Percentiles rank a stretch among this genome's conserved stretches.
These are phyloP conservation scores for Lecanoromycetidae sp. DNA, from an alignment of 2,329 filamentous ascomycete genomes.

Conservation along the genomic window DNA sequence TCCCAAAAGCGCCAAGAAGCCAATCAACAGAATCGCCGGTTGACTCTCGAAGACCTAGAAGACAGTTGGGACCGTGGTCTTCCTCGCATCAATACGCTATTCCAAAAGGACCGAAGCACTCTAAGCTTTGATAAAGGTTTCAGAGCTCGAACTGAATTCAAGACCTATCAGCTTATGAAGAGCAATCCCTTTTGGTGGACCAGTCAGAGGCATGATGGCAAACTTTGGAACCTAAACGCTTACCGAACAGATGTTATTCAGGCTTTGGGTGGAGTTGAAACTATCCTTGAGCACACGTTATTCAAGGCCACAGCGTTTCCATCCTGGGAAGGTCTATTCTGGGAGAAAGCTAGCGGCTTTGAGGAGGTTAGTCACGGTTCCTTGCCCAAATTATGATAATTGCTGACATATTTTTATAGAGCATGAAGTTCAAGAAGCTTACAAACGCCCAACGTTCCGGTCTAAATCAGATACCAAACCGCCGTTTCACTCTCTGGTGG, in stretches of 20 bases:
- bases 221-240: constrained; percentile 91
- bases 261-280: constrained; percentile 89
- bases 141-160: constrained; percentile 89
- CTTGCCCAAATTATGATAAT: too few relatives aligned
- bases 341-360: constrained; percentile 57
- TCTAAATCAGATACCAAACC: constrained; percentile 96
- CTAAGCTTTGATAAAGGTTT: constrained; percentile 98
- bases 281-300: constrained; percentile 88
- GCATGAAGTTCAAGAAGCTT: constrained; percentile 99
- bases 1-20: constrained; percentile 95
- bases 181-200: constrained; percentile 99
- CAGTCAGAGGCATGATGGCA: constrained; percentile 90
- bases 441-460: constrained; percentile 94
- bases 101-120: constrained; percentile 96
- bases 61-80: constrained; percentile 98
- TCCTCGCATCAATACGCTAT: constrained; percentile 94
- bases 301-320: constrained; percentile 97
- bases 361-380: too few relatives aligned
- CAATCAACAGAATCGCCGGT: constrained; percentile 87
- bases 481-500: constrained; percentile 96
- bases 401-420: too few relatives aligned
- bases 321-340: constrained; percentile 93
- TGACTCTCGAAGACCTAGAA: constrained; percentile 91
- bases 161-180: constrained; percentile 98
- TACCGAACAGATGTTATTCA: constrained; percentile 97